A percentile compares a stretch with the other conserved stretches of the same genome.
Evolutionary conservation across 2,329 filamentous ascomycete species (phyloP).

Genomic region (Helicocarpus griseus): DNA sequence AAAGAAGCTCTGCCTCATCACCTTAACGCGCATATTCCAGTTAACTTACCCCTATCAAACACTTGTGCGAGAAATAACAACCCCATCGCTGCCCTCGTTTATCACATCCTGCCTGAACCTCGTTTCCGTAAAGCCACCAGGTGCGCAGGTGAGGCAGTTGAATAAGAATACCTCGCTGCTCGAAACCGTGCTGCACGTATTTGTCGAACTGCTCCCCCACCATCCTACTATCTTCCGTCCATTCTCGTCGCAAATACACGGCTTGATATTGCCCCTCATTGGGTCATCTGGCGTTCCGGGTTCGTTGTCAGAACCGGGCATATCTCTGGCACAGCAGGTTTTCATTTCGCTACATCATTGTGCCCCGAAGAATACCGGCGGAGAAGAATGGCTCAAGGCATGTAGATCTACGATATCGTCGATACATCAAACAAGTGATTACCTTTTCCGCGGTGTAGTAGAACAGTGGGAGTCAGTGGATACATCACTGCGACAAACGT

Average conservation of each 20-base stretch:
- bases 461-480: conserved; percentile 71
- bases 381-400: conserved; percentile 67
- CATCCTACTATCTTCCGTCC: conserved; percentile 79
- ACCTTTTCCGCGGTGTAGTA: conserved; percentile 65
- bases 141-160: conserved; percentile 25
- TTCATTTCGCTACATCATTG: conserved; percentile 67
- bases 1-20: conserved; percentile 67
- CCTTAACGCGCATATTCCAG: conserved; percentile 73
- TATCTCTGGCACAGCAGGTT: conserved; percentile 52
- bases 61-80: conserved; percentile 76
- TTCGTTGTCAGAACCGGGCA: conserved; percentile 44
- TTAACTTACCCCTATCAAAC: conserved; percentile 75
- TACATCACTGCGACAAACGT: conserved; percentile 25
- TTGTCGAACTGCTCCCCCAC: conserved; percentile 62
- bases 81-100: conserved; percentile 67
- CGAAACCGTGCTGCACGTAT: conserved; percentile 60
- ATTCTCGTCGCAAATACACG: conserved; percentile 58
- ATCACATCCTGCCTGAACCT: conserved; percentile 64
- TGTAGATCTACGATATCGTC: conserved; percentile 53
- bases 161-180: conserved; percentile 42
- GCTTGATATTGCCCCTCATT: conserved; percentile 50
- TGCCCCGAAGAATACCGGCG: conserved; percentile 66
- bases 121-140: conserved; percentile 38
- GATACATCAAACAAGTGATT: conserved; percentile 62
- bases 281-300: conserved; percentile 48